Evolutionary conservation across 2,329 filamentous ascomycete genomes (phyloP).

Genomic region (Cercospora beticola): DNA sequence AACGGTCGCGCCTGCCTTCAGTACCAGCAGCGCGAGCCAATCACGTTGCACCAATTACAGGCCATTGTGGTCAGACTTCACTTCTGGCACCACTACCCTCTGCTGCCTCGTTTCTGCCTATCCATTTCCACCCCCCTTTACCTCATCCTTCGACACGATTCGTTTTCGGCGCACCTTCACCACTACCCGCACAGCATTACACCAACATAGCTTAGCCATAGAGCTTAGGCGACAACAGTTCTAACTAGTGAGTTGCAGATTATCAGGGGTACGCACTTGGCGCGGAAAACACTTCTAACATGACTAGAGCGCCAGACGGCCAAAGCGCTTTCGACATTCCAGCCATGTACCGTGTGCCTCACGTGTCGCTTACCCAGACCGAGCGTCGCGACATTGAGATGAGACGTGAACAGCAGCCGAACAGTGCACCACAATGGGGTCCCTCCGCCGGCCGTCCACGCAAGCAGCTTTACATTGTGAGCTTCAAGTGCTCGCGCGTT

Average conservation of each 20-base stretch:
- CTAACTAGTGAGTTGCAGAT: slow-evolving; percentile 24
- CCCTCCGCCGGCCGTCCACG: slow-evolving; percentile 40
- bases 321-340: slow-evolving; percentile 29
- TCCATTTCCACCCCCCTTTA: background rate
- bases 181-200: background rate
- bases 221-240: background rate
- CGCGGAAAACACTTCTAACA: slow-evolving; percentile 15
- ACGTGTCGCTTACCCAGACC: slow-evolving; percentile 29
- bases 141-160: background rate
- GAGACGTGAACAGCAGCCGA: slow-evolving; percentile 28
- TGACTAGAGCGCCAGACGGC: slow-evolving; percentile 18
- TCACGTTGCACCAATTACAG: background rate
- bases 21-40: background rate
- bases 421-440: slow-evolving; percentile 33
- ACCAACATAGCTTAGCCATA: slow-evolving; percentile 7
- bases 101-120: background rate
- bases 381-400: slow-evolving; percentile 29
- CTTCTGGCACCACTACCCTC: background rate
- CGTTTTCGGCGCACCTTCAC: slow-evolving; percentile 1
- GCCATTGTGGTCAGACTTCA: background rate
- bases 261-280: slow-evolving; percentile 21
- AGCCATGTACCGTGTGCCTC: slow-evolving; percentile 33
- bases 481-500: slow-evolving; percentile 93
- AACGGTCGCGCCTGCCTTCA: background rate
- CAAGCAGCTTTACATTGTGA: slow-evolving; percentile 77